These are phyloP conservation scores for Sanghuangporus sanghuang DNA, from an alignment of 1,284 basidiomycete species.

Conservation along the genomic window DNA sequence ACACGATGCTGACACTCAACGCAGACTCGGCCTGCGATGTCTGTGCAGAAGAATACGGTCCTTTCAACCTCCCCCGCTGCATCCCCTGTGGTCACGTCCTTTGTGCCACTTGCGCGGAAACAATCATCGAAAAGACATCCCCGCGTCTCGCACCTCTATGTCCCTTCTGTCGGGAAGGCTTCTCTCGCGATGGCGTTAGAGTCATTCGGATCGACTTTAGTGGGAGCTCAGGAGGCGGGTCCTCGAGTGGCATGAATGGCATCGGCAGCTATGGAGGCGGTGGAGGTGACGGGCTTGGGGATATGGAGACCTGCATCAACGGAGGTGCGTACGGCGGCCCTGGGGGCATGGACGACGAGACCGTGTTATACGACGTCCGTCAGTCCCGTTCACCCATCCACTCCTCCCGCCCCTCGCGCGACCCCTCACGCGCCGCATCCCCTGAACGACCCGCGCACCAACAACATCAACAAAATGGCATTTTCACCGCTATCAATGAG, in stretches of 20 bases:
- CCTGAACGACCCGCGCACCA: not conserved
- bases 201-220: slow-evolving; percentile 71
- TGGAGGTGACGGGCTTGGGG: slow-evolving; percentile 42
- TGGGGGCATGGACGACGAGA: slow-evolving; percentile 12
- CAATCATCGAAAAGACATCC: slow-evolving; percentile 72
- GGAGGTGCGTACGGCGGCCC: slow-evolving; percentile 28
- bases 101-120: slow-evolving; percentile 66
- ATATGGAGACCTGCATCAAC: slow-evolving; percentile 43
- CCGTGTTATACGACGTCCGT: slow-evolving; percentile 12
- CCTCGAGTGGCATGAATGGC: slow-evolving; percentile 31
- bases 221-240: slow-evolving; percentile 51
- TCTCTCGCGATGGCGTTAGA: slow-evolving; percentile 58
- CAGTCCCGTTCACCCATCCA: slow-evolving; percentile 1
- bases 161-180: slow-evolving; percentile 75
- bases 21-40: slow-evolving; percentile 79
- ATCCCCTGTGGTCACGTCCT: slow-evolving; percentile 78
- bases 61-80: slow-evolving; percentile 66
- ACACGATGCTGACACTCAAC: slow-evolving; percentile 67
- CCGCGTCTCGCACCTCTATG: slow-evolving; percentile 61
- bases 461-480: not conserved
- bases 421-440: slow-evolving; percentile 15
- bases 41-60: slow-evolving; percentile 76
- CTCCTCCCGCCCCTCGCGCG: slow-evolving; percentile 9
- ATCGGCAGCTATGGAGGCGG: slow-evolving; percentile 22
- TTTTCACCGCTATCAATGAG: slow-evolving; percentile 12